These are phyloP conservation scores for Trametes cubensis DNA, from an alignment of 768 basidiomycete genomes.

Conservation along the genomic window DNA sequence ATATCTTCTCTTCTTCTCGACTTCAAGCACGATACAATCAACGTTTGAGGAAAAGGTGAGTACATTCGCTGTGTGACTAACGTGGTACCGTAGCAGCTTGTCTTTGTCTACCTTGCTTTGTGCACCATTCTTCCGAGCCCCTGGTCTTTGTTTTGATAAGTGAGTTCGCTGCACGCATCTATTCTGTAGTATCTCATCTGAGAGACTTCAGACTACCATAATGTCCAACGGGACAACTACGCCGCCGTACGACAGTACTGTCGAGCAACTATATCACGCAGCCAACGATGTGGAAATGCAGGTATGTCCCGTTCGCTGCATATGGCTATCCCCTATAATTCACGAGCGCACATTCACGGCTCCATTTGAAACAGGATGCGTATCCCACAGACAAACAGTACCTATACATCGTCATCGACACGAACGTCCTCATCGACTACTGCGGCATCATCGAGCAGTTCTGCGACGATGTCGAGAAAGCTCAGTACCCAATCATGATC, in stretches of 20 bases:
- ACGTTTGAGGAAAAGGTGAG: too few species aligned
- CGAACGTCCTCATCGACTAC: slow-evolving; percentile 74
- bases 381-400: slow-evolving; percentile 22
- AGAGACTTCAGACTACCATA: background rate
- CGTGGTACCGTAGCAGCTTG: too few species aligned
- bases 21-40: too few species aligned
- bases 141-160: too few species aligned
- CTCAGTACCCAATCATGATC: slow-evolving; percentile 53
- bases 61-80: too few species aligned
- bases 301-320: slow-evolving; percentile 40
- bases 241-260: slow-evolving; percentile 19
- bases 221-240: slow-evolving; percentile 6
- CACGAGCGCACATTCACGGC: background rate
- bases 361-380: slow-evolving; percentile 22
- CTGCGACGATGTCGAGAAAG: slow-evolving; percentile 59
- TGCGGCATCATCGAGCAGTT: slow-evolving; percentile 67
- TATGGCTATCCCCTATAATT: background rate
- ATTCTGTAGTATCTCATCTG: background rate
- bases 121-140: too few species aligned
- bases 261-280: slow-evolving; percentile 36
- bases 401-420: slow-evolving; percentile 69
- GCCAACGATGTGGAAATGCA: slow-evolving; percentile 76
- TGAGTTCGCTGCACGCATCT: too few species aligned
- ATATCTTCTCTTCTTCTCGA: too few species aligned
- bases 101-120: too few species aligned